Base-by-base conservation (phyloP, 192 early-diverging fungal genomes). In the Backusella australiensis region DNA sequence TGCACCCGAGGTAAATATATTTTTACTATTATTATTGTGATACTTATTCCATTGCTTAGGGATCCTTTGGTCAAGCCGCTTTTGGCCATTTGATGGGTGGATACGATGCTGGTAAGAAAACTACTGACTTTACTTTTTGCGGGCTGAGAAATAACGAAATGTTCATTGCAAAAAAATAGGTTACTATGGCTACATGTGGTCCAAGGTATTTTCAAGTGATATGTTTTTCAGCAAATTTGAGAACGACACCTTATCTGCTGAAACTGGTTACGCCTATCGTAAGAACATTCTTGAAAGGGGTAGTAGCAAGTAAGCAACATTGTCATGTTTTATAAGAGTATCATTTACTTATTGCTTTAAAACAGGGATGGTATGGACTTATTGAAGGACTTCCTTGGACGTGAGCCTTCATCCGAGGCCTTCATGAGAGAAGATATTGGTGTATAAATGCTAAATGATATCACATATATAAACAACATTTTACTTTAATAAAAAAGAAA, bases 181-280 rank as follows among this genome's bases (percentile, higher is more conserved):
- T 3, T 94, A 94, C 76, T 94, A 93, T 73, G 93, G 93, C 1
- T 95, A 95, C 72, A 78, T 93, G 73, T 95, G 90, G 89, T 89
- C 90, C 8, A 86, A 93, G 84, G 92, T 94, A 67, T 94, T 90
- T 77, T 90, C 91, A 5, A 91, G 91, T 36, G 95, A 96, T 84
- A 92, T 96, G 88, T 96, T 87, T 78, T 93, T 85, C 39, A 86
- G 88, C 35, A 85, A 91, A 19, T 94, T 94, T 81, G 82, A 86
- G 67, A 85, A 85, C n/a, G 86, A 91, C 19, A 83, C 94, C 14
- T 56, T 88, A 46, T 90, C 89, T 76, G 73, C 82, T 7, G 78
- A 79, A 41, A 84, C 89, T 5, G 95, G 95, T 17, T 52, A 83
- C n/a, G 87, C 88, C 75, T 95, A 95, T 74, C 91, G 95, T 74